Base-by-base conservation (phyloP, 139 green algal genomes). In the Tetraselmis striata region DNA sequence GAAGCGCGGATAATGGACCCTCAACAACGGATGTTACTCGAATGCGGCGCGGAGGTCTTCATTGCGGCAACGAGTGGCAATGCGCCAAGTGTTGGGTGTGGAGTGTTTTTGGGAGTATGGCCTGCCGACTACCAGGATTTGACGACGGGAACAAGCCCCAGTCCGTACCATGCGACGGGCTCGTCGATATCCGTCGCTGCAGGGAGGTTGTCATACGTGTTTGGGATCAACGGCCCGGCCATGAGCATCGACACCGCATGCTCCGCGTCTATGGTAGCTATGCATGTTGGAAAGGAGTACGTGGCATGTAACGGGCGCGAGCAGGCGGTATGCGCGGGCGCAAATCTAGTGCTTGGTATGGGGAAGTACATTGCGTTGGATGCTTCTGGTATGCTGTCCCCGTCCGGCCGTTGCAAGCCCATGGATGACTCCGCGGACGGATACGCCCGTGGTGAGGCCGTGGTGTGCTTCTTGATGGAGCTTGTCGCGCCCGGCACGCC, bases 321-420 rank as follows among this genome's bases (percentile, higher is more conserved):
- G 45, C 45, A 67, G 18, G 45, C 45, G 18, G 18, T 67, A 18
- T 67, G 45, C 45, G 45, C 45, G 11, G 45, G 45, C 18, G 45
- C 45, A 67, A 67, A 67, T 67, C 45, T 67, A 18, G 18, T 67
- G 5, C 5, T 67, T 67, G 18, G 11, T 67, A 67, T 18, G 11
- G 45, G 45, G 18, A 67, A 67, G 45, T 67, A 25, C 18, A 18
- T 18, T 18, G 45, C 45, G 45, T 18, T 67, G 45, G 45, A 67
- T 67, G 76, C 83, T 1, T 77, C 93, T 26, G 84, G 93, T 81
- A 96, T 97, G 90, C 86, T 98, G 45, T 87, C 92, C 1, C 75
- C 86, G 0, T 93, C 94, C 29, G 95, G 95, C 28, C 86, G 94
- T 29, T 97, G 92, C 87, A 97, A 96, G 86, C 95, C 94, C 0